Evolutionary conservation across 2,329 filamentous ascomycete species (phyloP), one percentile per base, ranked within the genome.

Genomic region (Rasamsonia emersonii): DNA sequence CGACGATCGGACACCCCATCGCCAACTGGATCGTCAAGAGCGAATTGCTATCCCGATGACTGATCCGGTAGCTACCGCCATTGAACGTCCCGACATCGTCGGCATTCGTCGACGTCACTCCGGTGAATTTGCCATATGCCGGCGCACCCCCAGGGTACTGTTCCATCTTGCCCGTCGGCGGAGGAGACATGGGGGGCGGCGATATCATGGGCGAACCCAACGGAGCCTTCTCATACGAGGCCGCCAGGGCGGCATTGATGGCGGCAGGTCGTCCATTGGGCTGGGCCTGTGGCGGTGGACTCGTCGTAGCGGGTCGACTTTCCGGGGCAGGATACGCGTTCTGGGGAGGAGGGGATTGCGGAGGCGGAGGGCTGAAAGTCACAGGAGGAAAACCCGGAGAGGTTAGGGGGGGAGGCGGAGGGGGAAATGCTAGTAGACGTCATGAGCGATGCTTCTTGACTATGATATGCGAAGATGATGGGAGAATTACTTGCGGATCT

Each of bases 81-180:
- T 96, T 96, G 67, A 96, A 98, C 0, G 82, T 91, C n/a, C 91
- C 91, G 2, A 93, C 76, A 46, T 94, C 88, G 56, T 96, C 91
- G 18, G 76, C 67, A 1, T 73, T 71, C 1, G 79, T 75, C 3
- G 77, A 65, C 18, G 61, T 60, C 0, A 73, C 76, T 18, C 82
- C 83, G 4, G 68, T 56, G 42, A 89, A 86, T 36, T 81, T 71
- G 3, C 62, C 63, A 20, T 57, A 53, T 3, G 64, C 38, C 2
- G 69, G 62, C 0, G 65, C 64, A 9, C 62, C 62, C 13, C 62
- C 62, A 3, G 61, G 56, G 10, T 62, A 44, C 28, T 42, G 43
- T 6, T 46, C 37, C 11, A 47, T 24, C 14, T 29, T 41, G 8
- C 31, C 35, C 9, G 37, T 38, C 4, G 48, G 31, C 13, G 46